Base-by-base conservation (phyloP, 1,139 yeast genomes). In the Eremothecium sinecaudum region DNA sequence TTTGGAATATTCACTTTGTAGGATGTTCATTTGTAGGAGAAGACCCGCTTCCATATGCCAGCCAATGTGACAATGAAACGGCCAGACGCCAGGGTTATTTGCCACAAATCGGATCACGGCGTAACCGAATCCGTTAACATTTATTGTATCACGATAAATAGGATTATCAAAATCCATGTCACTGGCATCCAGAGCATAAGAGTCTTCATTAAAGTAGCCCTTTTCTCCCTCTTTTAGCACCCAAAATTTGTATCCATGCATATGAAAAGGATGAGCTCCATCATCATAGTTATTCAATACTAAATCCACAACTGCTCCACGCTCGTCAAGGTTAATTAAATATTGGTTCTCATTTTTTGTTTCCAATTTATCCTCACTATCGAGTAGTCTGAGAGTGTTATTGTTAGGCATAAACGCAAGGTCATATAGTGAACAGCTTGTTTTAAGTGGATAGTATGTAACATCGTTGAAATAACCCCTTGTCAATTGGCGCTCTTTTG, bases 201-300 rank as follows among this genome's bases (percentile, higher is more conserved):
- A 59, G 14, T 63, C 70, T 56, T 38, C 36, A 11, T 39, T 36
- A 30, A 30, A 63, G 63, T 46, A 73, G 64, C 53, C 74, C 58
- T 37, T 64, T 5, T 61, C 63, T 34, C 71, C 73, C 47, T 78
- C 64, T 28, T 68, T 66, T 38, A 80, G 53, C 7, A 80, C 67
- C 67, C 83, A 87, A 67, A 81, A 79, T 42, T 65, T 69, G 58
- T 81, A 87, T 28, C 94, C 94, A 49, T 82, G 94, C 47, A 82
- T 64, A 55, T 82, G 94, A 74, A 82, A 80, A 12, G 94, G 93
- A 59, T 82, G 94, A 40, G 71, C 74, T 52, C 92, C 92, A 33
- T 84, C 80, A 57, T 82, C 93, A 42, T 62, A 60, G 45, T 81
- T 80, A 54, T 80, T 79, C 26, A 82, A 53, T 7, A 79, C 73